These are phyloP conservation scores for Coelastrella sp. DNA, from an alignment of 139 green algal genomes.

Conservation along the genomic window DNA sequence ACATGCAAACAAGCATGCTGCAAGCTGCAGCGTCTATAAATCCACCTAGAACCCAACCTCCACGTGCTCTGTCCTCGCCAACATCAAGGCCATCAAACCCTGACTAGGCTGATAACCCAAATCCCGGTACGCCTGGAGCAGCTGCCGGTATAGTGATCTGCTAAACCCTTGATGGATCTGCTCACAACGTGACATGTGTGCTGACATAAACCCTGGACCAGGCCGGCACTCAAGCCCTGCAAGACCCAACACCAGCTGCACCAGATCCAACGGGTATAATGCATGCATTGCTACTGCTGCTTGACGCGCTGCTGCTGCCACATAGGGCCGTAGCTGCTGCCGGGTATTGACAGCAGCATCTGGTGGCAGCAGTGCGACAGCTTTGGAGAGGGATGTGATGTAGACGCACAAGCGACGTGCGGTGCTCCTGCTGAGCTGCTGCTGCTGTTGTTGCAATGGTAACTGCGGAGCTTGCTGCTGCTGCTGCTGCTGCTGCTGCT, in stretches of 20 bases:
- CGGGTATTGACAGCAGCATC: not conserved
- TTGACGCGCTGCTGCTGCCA: constrained; percentile 6
- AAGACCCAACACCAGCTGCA: constrained; percentile 31
- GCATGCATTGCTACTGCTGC: not conserved
- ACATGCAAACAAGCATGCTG: too few relatives aligned
- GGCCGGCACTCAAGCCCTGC: not conserved
- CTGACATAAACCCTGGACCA: constrained; percentile 31
- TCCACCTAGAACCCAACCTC: too few relatives aligned
- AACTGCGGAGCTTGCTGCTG: not conserved
- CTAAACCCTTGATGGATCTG: constrained; percentile 8
- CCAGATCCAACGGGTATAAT: constrained; percentile 3
- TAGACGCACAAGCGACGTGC: not conserved
- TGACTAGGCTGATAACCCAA: constrained; percentile 4
- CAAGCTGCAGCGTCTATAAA: too few relatives aligned
- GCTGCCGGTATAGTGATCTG: not conserved
- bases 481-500: not conserved
- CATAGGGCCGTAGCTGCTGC: constrained; percentile 14
- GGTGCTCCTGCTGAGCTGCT: not conserved
- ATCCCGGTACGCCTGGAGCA: not conserved
- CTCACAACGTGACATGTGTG: constrained; percentile 26
- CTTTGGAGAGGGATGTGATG: not conserved
- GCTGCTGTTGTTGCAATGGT: not conserved
- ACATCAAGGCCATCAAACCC: not conserved
- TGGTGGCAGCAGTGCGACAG: not conserved
- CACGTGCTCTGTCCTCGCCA: not conserved